Evolutionary conservation across 371 early-diverging fungal species (phyloP).

Genomic region (Haplosporangium sp.): DNA sequence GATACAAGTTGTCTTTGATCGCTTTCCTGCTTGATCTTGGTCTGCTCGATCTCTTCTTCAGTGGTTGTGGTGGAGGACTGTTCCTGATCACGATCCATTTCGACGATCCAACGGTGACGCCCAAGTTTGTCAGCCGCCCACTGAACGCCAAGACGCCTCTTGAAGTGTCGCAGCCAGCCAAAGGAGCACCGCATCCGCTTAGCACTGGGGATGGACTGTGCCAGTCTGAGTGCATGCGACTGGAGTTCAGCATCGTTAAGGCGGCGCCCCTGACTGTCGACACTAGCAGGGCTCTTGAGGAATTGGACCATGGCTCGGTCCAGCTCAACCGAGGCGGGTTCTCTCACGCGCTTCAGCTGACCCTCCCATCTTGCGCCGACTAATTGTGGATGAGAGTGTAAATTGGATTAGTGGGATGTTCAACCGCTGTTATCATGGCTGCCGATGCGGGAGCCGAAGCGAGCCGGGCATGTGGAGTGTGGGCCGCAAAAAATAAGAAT

Average conservation of each 20-base stretch:
- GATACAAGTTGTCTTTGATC: conserved; percentile 3
- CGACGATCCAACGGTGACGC: conserved; percentile 44
- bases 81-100: conserved; percentile 33
- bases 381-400: not conserved
- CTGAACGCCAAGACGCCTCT: conserved; percentile 46
- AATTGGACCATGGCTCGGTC: conserved; percentile 54
- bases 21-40: not conserved
- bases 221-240: conserved; percentile 47
- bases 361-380: conserved; percentile 47
- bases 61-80: not conserved
- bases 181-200: conserved; percentile 54
- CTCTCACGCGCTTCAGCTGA: conserved; percentile 53
- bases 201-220: conserved; percentile 46
- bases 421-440: not conserved
- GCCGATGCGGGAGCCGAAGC: conserved; percentile 22
- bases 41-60: not conserved
- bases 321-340: conserved; percentile 53
- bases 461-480: conserved; percentile 25
- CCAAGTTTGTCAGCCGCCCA: conserved; percentile 48
- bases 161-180: conserved; percentile 54
- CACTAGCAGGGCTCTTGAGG: conserved; percentile 41
- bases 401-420: not conserved
- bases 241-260: conserved; percentile 53
- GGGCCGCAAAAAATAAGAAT: not conserved
- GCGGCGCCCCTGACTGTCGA: conserved; percentile 50